phyloP scores from a whole-genome alignment of 1,284 basidiomycete genomes.

The Pascua guehoae region DNA sequence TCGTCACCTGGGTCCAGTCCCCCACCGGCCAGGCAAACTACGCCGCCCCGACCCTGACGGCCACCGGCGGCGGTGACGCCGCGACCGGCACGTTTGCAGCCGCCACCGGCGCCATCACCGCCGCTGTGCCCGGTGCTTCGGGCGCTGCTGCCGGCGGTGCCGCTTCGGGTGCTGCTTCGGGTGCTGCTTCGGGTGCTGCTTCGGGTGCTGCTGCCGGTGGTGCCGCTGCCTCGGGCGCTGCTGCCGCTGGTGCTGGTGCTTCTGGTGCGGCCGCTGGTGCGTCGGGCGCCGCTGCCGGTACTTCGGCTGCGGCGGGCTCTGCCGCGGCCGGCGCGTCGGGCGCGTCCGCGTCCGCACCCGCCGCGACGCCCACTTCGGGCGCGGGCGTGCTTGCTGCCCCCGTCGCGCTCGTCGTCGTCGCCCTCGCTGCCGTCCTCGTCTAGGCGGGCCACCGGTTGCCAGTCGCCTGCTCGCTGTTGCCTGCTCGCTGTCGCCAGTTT shows the following conservation, averaged over 20 bases:
- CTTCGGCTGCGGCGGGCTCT: constrained; percentile 7
- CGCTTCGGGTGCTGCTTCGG: constrained; percentile 12
- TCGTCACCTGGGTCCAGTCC: constrained; percentile 28
- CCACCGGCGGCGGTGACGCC: constrained; percentile 41
- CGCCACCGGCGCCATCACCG: constrained; percentile 2
- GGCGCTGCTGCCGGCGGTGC: constrained; percentile 8
- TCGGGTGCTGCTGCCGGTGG: constrained; percentile 15
- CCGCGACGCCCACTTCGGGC: neutral
- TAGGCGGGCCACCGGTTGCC: constrained; percentile 15
- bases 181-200: constrained; percentile 9
- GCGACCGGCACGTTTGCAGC: constrained; percentile 32
- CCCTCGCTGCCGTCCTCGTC: constrained; percentile 35
- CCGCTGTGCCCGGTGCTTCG: constrained; percentile 6
- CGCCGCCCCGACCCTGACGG: constrained; percentile 41
- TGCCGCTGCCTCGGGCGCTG: constrained; percentile 9
- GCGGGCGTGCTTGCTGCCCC: constrained; percentile 9
- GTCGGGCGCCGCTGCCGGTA: constrained; percentile 8
- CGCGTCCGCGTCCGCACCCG: neutral
- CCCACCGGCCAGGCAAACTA: constrained; percentile 31
- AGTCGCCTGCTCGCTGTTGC: too few species aligned
- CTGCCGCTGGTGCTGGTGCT: constrained; percentile 13
- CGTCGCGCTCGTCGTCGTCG: constrained; percentile 31
- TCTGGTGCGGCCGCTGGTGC: constrained; percentile 8
- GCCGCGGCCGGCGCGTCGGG: constrained; percentile 1
- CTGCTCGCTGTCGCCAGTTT: too few species aligned